phyloP scores from a whole-genome alignment of 306 rosid species.

The Casuarina cunninghamiana region DNA sequence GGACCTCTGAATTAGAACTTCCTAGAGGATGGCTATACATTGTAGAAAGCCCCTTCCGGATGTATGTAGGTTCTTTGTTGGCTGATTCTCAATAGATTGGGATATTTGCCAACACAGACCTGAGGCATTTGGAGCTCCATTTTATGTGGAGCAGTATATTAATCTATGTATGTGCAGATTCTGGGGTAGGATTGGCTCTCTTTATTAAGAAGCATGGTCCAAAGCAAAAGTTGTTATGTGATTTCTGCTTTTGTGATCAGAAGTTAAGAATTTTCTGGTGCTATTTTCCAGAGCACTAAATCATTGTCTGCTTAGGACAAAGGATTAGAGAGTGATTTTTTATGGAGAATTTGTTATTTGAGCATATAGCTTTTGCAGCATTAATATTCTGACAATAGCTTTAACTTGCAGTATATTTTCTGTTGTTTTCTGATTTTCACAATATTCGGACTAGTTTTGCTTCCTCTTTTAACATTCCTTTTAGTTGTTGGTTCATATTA shows the following conservation, averaged over 20 bases:
- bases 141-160: neutral
- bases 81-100: neutral
- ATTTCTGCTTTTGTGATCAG: neutral
- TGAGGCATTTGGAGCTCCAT: neutral
- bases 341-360: neutral
- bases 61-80: neutral
- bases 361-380: neutral
- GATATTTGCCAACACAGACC: neutral
- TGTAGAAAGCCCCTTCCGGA: neutral
- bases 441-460: constrained; percentile 19
- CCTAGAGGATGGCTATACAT: neutral
- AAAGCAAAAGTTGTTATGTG: neutral
- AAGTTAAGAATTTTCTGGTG: neutral
- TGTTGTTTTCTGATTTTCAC: constrained; percentile 5
- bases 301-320: neutral
- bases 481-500: constrained; percentile 17
- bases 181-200: neutral
- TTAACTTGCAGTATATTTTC: constrained; percentile 16
- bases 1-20: neutral
- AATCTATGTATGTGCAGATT: neutral
- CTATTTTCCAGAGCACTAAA: neutral
- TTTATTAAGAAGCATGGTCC: neutral
- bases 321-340: neutral
- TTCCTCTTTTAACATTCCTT: constrained; percentile 18
- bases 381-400: neutral